phyloP scores from a whole-genome alignment of 1,139 yeast genomes.

The Hansenula sp. region DNA sequence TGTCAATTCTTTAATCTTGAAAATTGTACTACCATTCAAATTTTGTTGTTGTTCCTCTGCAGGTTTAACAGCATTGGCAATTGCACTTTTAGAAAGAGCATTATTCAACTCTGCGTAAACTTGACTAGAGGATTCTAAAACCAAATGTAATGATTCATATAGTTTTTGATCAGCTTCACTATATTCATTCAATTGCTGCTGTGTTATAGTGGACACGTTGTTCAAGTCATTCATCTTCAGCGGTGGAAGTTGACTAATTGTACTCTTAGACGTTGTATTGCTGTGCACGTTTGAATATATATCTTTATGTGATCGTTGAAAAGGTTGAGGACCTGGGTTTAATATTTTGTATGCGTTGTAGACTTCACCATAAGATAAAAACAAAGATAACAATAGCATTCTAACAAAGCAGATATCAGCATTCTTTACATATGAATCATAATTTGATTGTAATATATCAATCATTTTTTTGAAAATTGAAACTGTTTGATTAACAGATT shows the following conservation, averaged over 20 bases:
- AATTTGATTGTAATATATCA: slow-evolving; percentile 43
- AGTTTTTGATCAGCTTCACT: slow-evolving; percentile 71
- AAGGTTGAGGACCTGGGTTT: slow-evolving; percentile 29
- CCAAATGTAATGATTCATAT: slow-evolving; percentile 68
- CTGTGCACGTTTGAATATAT: slow-evolving; percentile 10
- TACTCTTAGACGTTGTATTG: slow-evolving; percentile 9
- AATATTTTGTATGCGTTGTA: slow-evolving; percentile 65
- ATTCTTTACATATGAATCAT: slow-evolving; percentile 44
- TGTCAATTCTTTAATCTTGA: slow-evolving; percentile 74
- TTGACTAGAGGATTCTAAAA: slow-evolving; percentile 73
- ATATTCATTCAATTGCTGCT: slow-evolving; percentile 30
- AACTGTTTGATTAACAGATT: slow-evolving; percentile 33
- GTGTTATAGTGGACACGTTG: slow-evolving; percentile 20
- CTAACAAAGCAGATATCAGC: slow-evolving; percentile 70
- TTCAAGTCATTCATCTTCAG: slow-evolving; percentile 18
- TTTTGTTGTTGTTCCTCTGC: slow-evolving; percentile 19
- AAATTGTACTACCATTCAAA: slow-evolving; percentile 23
- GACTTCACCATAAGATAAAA: slow-evolving; percentile 74
- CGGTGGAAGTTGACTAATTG: slow-evolving; percentile 14
- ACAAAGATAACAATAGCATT: slow-evolving; percentile 65
- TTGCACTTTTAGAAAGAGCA: slow-evolving; percentile 72
- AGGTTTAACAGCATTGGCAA: slow-evolving; percentile 39
- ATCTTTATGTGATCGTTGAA: slow-evolving; percentile 12
- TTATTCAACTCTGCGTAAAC: slow-evolving; percentile 77
- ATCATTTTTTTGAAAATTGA: slow-evolving; percentile 48